Conservation (phyloP, 2,329 filamentous ascomycete genomes). For the Colletotrichum tropicale region DNA sequence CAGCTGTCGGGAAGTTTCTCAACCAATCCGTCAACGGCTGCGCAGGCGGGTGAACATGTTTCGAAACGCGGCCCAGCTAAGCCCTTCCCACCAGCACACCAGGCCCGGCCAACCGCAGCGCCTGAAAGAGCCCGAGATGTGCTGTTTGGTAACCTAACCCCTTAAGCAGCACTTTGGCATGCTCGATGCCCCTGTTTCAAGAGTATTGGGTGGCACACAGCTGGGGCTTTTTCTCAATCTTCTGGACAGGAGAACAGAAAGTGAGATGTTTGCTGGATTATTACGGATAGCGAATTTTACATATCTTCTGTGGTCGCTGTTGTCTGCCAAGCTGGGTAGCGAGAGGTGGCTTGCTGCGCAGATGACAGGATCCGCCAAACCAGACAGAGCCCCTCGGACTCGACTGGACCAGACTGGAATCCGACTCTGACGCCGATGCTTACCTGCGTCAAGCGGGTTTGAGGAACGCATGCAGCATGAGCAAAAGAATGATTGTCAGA, state of each 20-base stretch:
- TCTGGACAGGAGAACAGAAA: background rate
- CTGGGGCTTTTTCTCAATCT: background rate
- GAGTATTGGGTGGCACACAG: constrained; percentile 1
- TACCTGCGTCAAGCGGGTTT: background rate
- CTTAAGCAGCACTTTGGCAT: background rate
- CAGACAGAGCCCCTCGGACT: background rate
- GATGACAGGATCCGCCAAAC: constrained; percentile 9
- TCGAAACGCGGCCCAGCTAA: constrained; percentile 15
- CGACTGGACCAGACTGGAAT: background rate
- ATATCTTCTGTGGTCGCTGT: background rate
- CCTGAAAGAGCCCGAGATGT: background rate
- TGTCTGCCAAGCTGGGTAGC: background rate
- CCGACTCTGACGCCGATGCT: background rate
- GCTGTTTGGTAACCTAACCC: background rate
- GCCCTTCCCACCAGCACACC: constrained; percentile 4
- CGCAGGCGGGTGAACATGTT: constrained; percentile 9
- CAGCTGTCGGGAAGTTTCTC: constrained; percentile 1
- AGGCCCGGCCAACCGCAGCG: constrained; percentile 2
- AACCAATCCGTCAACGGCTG: background rate
- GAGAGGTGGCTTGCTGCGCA: background rate
- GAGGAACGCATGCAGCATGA: background rate
- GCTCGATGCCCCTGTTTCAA: constrained; percentile 16
- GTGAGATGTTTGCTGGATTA: background rate
- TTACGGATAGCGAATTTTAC: background rate
- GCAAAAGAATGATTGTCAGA: background rate